These are phyloP conservation scores for Anacardium occidentale DNA, from an alignment of 345 rosid genomes.

Conservation along the genomic window DNA sequence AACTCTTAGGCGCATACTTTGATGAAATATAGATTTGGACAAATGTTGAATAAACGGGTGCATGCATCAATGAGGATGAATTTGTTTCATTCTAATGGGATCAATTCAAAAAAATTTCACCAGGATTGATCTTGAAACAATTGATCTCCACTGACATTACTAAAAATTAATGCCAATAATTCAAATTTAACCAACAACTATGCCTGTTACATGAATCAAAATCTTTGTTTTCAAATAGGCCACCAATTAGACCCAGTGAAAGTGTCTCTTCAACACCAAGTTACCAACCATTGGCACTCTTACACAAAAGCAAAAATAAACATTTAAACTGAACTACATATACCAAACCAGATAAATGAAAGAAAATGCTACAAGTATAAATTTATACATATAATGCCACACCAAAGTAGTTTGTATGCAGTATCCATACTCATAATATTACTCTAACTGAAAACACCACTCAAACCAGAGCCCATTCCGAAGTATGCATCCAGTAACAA, in stretches of 20 bases:
- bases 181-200: background rate
- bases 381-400: too few species aligned
- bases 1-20: background rate
- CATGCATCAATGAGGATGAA: background rate
- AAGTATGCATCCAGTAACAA: too few species aligned
- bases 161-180: background rate
- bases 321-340: background rate
- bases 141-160: too few species aligned
- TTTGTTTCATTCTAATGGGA: background rate
- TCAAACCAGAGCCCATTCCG: too few species aligned
- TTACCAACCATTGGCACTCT: background rate
- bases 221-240: background rate
- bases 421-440: too few species aligned
- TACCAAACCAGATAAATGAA: too few species aligned
- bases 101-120: background rate
- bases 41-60: background rate
- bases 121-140: background rate
- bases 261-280: background rate
- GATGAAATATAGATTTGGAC: background rate
- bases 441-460: too few species aligned
- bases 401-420: too few species aligned
- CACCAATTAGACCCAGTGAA: background rate
- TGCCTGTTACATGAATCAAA: background rate
- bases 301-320: background rate
- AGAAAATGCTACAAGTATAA: background rate